Evolutionary conservation across 257 asterid species (phyloP).

Genomic region (Schizonepeta tenuifolia): DNA sequence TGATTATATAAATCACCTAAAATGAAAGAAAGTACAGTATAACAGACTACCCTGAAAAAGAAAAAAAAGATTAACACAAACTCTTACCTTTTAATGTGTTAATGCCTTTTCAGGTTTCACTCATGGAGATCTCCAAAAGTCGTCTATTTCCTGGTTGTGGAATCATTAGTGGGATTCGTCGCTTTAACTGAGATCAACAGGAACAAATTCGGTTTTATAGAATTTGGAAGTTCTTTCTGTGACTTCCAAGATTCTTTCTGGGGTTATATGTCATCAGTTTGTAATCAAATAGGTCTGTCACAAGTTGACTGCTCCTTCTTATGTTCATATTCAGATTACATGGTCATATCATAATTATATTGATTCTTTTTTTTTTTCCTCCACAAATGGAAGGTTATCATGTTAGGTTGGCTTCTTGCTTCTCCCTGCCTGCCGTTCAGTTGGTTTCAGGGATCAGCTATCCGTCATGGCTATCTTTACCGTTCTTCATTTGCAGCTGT

Average conservation of each 20-base stretch:
- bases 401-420: constrained; percentile 77
- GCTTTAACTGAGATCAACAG: constrained; percentile 65
- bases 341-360: constrained; percentile 19
- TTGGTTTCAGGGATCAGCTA: constrained; percentile 83
- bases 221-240: constrained; percentile 64
- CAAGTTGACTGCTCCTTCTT: constrained; percentile 26
- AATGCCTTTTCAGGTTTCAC: constrained; percentile 60
- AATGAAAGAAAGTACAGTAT: too few relatives aligned
- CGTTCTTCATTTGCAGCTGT: constrained; percentile 85
- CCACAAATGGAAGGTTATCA: constrained; percentile 58
- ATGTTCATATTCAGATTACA: background rate
- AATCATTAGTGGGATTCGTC: constrained; percentile 57
- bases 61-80: too few relatives aligned
- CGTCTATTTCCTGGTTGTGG: constrained; percentile 54
- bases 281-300: constrained; percentile 65
- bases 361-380: constrained; percentile 4
- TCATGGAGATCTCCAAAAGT: constrained; percentile 70
- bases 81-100: constrained; percentile 21
- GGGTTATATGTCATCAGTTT: constrained; percentile 55
- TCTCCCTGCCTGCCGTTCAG: constrained; percentile 83
- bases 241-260: constrained; percentile 60
- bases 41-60: too few relatives aligned
- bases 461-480: constrained; percentile 91
- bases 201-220: constrained; percentile 51
- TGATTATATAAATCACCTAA: too few relatives aligned